Base-by-base conservation (phyloP, 2,329 filamentous ascomycete genomes). In the Venturia nashicola region DNA sequence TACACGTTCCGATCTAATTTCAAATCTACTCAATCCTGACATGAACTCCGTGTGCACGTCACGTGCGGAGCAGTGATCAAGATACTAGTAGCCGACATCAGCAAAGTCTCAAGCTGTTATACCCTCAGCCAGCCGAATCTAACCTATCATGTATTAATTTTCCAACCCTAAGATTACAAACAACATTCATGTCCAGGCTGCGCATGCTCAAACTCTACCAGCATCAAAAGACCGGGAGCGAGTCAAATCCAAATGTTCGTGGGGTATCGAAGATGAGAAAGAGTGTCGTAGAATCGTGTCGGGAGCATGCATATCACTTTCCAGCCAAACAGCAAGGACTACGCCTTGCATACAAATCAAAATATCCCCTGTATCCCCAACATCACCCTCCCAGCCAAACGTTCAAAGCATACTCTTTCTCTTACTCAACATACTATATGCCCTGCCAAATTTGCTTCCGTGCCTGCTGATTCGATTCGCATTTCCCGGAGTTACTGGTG, bases 371-470 rank as follows among this genome's bases (percentile, higher is more conserved):
- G 34, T 39, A 14, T 23, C 20, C 7, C 20, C 5, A 9, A 60
- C n/a, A n/a, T n/a, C n/a, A n/a, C n/a, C n/a, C n/a, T n/a, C n/a
- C n/a, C n/a, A n/a, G n/a, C 20, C 23, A 63, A 23, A 63, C 54
- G 1, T 23, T 71, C 62, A 76, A 23, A 76, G 64, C 65, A 72
- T 67, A 67, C 74, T 76, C 67, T 67, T 72, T 68, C 74, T 68
- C 66, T 75, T 75, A 43, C 72, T 69, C 63, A 76, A 65, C 67
- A 70, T 74, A 5, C 66, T 68, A 66, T 74, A 76, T 63, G 72
- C 68, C 65, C 70, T 69, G 60, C 70, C 71, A 65, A 73, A 69
- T 27, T 72, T 71, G 63, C 68, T 69, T 36, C 69, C 72, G 59
- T 74, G 69, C 64, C 75, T 73, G 63, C 76, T 68, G 69, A 67